These are phyloP conservation scores for Naumovozyma castellii DNA, from an alignment of 805 yeast species.

Conservation along the genomic window DNA sequence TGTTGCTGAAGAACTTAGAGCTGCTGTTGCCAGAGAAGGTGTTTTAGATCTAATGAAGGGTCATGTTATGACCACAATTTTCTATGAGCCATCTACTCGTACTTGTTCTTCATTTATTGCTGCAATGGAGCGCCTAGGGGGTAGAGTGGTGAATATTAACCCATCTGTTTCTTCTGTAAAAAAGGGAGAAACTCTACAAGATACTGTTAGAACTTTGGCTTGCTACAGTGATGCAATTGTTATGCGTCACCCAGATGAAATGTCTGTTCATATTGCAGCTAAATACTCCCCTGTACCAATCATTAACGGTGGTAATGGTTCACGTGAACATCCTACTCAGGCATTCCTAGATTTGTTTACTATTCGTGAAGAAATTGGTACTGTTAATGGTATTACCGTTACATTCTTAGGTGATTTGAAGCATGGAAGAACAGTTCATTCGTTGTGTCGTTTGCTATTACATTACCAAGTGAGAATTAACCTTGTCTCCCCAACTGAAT, in stretches of 20 bases:
- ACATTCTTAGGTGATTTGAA: constrained; percentile 98
- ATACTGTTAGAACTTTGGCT: constrained; percentile 88
- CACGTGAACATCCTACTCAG: constrained; percentile 98
- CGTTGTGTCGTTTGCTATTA: constrained; percentile 78
- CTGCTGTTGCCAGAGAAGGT: constrained; percentile 94
- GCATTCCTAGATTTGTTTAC: constrained; percentile 96
- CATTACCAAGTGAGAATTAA: constrained; percentile 91
- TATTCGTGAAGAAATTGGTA: constrained; percentile 96
- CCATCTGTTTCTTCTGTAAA: constrained; percentile 87
- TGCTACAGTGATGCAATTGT: constrained; percentile 96
- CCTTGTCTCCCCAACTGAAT: constrained; percentile 82
- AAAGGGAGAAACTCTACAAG: constrained; percentile 97
- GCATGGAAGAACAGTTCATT: constrained; percentile 97
- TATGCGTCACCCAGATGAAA: constrained; percentile 90
- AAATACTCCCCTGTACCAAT: constrained; percentile 95
- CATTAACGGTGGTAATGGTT: constrained; percentile 95
- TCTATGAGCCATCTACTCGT: constrained; percentile 97
- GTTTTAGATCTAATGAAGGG: constrained; percentile 85
- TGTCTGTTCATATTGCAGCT: constrained; percentile 88
- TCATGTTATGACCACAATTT: constrained; percentile 84
- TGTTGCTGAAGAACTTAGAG: constrained; percentile 95
- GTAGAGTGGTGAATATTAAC: constrained; percentile 83
- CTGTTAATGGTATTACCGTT: constrained; percentile 94
- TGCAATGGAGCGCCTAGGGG: constrained; percentile 99
- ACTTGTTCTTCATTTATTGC: constrained; percentile 96